phyloP scores from a whole-genome alignment of 2,329 filamentous ascomycete genomes.

The Plectosphaerella sp. region DNA sequence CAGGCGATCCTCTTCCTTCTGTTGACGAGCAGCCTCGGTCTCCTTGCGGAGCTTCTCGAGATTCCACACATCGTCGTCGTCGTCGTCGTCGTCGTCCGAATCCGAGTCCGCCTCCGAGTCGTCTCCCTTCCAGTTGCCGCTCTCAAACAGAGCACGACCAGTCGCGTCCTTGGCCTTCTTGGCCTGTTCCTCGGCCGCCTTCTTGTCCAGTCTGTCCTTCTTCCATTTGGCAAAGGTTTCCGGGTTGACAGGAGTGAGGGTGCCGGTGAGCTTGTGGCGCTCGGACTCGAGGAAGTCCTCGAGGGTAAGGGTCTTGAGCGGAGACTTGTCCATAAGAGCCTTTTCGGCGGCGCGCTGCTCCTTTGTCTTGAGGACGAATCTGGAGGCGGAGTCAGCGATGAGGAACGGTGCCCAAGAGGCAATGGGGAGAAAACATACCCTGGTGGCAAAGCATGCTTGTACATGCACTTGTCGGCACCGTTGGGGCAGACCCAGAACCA shows the following conservation, averaged over 20 bases:
- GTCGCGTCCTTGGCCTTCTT: slow-evolving; percentile 92
- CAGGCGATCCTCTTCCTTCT: slow-evolving; percentile 73
- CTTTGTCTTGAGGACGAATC: slow-evolving; percentile 95
- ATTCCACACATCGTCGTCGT: slow-evolving; percentile 62
- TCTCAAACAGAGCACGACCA: slow-evolving; percentile 91
- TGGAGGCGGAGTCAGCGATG: slow-evolving; percentile 27
- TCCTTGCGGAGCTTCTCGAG: slow-evolving; percentile 77
- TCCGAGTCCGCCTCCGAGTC: slow-evolving; percentile 58
- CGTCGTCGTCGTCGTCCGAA: slow-evolving; percentile 57
- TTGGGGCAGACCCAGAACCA: slow-evolving; percentile 99
- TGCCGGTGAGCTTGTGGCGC: slow-evolving; percentile 89
- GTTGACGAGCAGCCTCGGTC: slow-evolving; percentile 70
- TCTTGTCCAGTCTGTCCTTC: slow-evolving; percentile 89
- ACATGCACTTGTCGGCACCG: slow-evolving; percentile 96
- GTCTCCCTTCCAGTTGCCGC: slow-evolving; percentile 80
- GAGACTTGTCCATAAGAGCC: slow-evolving; percentile 91
- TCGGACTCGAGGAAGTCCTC: slow-evolving; percentile 98
- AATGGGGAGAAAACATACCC: slow-evolving; percentile 58
- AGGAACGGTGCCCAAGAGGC: slow-evolving; percentile 18
- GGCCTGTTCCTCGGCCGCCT: slow-evolving; percentile 87
- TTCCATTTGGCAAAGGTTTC: slow-evolving; percentile 98
- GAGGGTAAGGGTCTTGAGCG: slow-evolving; percentile 87
- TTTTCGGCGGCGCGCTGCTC: slow-evolving; percentile 95
- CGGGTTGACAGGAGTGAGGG: slow-evolving; percentile 85
- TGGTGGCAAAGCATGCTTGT: slow-evolving; percentile 89